These are phyloP conservation scores for Rhodotorula babjevae DNA, from an alignment of 768 basidiomycete species.

Conservation along the genomic window DNA sequence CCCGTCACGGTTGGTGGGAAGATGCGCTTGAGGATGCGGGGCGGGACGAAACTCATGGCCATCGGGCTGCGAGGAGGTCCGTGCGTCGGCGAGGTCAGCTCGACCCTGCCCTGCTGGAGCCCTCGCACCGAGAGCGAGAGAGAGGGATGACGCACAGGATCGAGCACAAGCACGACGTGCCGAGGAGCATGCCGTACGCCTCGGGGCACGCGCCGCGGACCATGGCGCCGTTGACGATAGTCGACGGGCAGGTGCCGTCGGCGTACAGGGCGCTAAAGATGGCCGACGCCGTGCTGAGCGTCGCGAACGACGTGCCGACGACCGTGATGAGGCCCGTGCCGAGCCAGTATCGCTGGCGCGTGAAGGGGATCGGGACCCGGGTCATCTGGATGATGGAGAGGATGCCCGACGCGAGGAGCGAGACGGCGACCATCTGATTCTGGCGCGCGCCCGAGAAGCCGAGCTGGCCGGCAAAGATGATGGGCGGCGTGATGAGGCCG, in stretches of 20 bases:
- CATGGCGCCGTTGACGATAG: not conserved
- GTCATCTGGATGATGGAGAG: not conserved
- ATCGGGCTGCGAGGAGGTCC: not conserved
- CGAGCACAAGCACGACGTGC: not conserved
- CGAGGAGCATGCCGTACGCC: not conserved
- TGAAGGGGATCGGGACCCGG: not conserved
- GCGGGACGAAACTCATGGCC: not conserved
- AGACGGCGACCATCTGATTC: conserved; percentile 2
- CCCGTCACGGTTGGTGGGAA: not conserved
- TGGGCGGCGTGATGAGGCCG: conserved; percentile 1
- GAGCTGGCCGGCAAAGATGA: not conserved
- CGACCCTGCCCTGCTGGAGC: no score
- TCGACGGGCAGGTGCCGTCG: not conserved
- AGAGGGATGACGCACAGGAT: not conserved
- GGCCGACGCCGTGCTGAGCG: not conserved
- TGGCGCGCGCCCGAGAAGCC: not conserved
- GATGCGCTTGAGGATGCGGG: not conserved
- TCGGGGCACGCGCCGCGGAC: not conserved
- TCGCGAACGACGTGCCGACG: not conserved
- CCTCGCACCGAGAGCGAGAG: no score
- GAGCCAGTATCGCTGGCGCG: not conserved
- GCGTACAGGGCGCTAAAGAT: not conserved
- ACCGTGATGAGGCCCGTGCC: not conserved
- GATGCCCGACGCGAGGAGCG: not conserved
- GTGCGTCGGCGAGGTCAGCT: no score